Conservation (phyloP, 768 basidiomycete genomes). For the Amanita rimosa region DNA sequence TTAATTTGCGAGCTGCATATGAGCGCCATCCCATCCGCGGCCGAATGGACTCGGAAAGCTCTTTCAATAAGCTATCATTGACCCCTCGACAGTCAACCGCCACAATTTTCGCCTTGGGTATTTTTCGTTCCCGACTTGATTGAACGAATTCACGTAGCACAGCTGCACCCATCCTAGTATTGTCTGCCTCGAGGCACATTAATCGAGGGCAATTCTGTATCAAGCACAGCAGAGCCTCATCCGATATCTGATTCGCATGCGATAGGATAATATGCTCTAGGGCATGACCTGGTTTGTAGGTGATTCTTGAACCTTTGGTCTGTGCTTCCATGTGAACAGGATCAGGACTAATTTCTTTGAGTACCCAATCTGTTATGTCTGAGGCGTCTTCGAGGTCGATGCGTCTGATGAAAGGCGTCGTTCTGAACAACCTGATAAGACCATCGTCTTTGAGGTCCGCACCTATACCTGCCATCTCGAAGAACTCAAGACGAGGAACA, state of each 20-base stretch:
- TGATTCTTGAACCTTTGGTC: conserved; percentile 5
- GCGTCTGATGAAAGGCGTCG: conserved; percentile 58
- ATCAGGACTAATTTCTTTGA: conserved; percentile 50
- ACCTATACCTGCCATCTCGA: conserved; percentile 75
- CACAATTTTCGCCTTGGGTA: conserved; percentile 43
- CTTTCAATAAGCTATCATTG: conserved; percentile 49
- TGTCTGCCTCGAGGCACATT: conserved; percentile 65
- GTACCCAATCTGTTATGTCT: conserved; percentile 62
- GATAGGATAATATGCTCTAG: conserved; percentile 69
- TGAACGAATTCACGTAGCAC: conserved; percentile 62
- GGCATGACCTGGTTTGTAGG: conserved; percentile 46
- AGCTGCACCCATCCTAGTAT: conserved; percentile 53
- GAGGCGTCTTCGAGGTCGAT: conserved; percentile 82
- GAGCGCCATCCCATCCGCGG: conserved; percentile 66
- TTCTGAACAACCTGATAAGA: conserved; percentile 56
- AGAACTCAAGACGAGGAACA: conserved; percentile 60
- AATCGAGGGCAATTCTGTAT: conserved; percentile 54
- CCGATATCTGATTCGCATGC: conserved; percentile 49
- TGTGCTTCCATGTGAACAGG: not conserved
- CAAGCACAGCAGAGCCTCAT: conserved; percentile 52
- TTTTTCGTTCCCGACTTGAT: conserved; percentile 34
- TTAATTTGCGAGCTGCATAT: conserved; percentile 60
- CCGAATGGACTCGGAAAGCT: conserved; percentile 44
- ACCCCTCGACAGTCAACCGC: conserved; percentile 71
- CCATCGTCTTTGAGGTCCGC: conserved; percentile 60